phyloP scores from a whole-genome alignment of 768 basidiomycete genomes.

The Stropharia rugosoannulata region DNA sequence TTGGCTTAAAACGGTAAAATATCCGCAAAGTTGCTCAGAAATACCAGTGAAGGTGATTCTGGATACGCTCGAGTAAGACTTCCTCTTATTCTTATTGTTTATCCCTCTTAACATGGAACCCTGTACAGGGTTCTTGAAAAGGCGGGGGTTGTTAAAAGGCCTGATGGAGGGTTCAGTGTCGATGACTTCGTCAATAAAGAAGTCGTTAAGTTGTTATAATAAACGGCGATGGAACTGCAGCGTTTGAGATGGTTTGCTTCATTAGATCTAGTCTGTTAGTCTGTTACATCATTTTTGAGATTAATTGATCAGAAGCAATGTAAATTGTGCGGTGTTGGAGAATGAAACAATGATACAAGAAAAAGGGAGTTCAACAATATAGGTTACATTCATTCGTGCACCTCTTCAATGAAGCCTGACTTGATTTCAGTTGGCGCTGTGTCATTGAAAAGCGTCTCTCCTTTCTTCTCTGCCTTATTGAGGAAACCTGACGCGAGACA shows the following conservation, averaged over 20 bases:
- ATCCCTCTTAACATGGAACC: not conserved
- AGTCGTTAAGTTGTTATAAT: conserved; percentile 48
- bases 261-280: not conserved
- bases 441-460: conserved; percentile 20
- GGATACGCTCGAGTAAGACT: conserved; percentile 66
- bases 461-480: conserved; percentile 38
- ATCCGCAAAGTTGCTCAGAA: conserved; percentile 61
- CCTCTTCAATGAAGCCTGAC: conserved; percentile 23
- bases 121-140: conserved; percentile 62
- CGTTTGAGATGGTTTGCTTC: no score
- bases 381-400: conserved; percentile 11
- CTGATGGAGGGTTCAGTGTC: conserved; percentile 55
- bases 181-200: conserved; percentile 54
- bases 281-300: not conserved
- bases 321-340: conserved; percentile 7
- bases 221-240: no score
- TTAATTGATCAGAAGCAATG: not conserved
- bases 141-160: conserved; percentile 68
- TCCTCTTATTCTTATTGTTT: not conserved
- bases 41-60: conserved; percentile 66
- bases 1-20: conserved; percentile 81
- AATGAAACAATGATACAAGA: conserved; percentile 1
- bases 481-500: conserved; percentile 44
- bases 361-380: not conserved
- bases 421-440: conserved; percentile 13